phyloP scores from a whole-genome alignment of 208 protist species.

The Crithidia thermophila region DNA sequence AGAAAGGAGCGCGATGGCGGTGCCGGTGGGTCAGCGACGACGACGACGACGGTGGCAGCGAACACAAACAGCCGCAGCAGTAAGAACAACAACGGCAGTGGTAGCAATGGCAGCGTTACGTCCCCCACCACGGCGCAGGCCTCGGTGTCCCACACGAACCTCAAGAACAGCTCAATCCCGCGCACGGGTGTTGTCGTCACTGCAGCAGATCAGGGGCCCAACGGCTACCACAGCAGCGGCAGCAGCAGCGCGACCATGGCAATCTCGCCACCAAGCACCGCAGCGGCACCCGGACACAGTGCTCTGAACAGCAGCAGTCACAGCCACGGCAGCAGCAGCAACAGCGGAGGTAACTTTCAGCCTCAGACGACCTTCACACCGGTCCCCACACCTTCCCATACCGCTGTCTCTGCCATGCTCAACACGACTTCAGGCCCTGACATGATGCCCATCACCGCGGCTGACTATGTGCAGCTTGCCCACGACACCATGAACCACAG shows the following conservation, averaged over 20 bases:
- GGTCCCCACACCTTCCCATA: not conserved
- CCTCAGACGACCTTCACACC: not conserved
- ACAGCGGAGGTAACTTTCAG: not conserved
- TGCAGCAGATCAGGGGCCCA: too few relatives aligned
- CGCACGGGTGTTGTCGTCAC: too few relatives aligned
- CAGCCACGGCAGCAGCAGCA: not conserved
- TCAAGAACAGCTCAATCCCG: too few relatives aligned
- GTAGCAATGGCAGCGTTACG: not conserved
- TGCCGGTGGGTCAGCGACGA: not conserved
- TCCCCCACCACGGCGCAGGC: too few relatives aligned
- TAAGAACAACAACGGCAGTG: not conserved
- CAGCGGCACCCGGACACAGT: not conserved
- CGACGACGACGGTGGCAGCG: too few relatives aligned
- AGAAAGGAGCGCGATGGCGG: constrained; percentile 1
- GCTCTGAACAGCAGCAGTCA: not conserved
- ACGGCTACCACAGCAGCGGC: too few relatives aligned
- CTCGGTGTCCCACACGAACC: too few relatives aligned
- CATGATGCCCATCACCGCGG: constrained; percentile 3
- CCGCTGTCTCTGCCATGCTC: too few relatives aligned
- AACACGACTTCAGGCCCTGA: too few relatives aligned
- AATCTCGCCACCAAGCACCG: not conserved
- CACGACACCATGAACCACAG: constrained; percentile 4
- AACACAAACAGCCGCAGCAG: not conserved
- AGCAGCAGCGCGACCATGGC: not conserved
- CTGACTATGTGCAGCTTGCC: not conserved